Base-by-base conservation (phyloP, 441 rosid genomes). In the Pelargonium cotyledonis region DNA sequence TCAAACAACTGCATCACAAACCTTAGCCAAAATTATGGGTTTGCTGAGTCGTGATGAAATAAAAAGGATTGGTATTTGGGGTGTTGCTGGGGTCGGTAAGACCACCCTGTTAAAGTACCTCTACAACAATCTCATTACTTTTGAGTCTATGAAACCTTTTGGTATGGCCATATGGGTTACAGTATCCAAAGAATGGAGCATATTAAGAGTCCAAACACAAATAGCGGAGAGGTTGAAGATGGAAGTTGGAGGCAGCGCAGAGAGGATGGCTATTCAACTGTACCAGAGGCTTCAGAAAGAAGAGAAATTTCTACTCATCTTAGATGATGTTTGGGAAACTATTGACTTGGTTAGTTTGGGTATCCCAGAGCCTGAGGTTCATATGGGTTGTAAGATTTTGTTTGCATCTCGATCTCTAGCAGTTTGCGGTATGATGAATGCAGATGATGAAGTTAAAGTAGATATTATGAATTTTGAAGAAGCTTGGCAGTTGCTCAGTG, bases 191-290 rank as follows among this genome's bases (percentile, higher is more conserved):
- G 40, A 65, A 40, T 23, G 0, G 44, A 21, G 65, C n/a, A 2
- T 58, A 5, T 68, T 35, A 66, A 35, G 49, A 14, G 57, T 75
- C 9, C 70, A 70, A 40, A 18, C 15, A 3, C 69, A 69, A 16
- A 60, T 70, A 18, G 68, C 71, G 15, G 74, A 77, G 69, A 77
- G 88, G 71, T 73, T 86, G 81, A 73, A 76, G 70, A 67, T 60
- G 46, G 44, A 66, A 58, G 14, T 44, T 31, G 74, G 63, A 38
- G 70, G 47, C 65, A 55, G 19, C 23, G 6, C 19, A 6, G 18
- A 55, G 16, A 55, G 15, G 15, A 55, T 11, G 15, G 61, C 61
- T 11, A 55, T 55, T 55, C 15, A 6, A 55, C 61, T 55, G 15
- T 55, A 11, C 61, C 8, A 55, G 61, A 55, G 61, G 61, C 18